phyloP scores from a whole-genome alignment of 2,329 filamentous ascomycete genomes.

The Sphaerulina musiva region DNA sequence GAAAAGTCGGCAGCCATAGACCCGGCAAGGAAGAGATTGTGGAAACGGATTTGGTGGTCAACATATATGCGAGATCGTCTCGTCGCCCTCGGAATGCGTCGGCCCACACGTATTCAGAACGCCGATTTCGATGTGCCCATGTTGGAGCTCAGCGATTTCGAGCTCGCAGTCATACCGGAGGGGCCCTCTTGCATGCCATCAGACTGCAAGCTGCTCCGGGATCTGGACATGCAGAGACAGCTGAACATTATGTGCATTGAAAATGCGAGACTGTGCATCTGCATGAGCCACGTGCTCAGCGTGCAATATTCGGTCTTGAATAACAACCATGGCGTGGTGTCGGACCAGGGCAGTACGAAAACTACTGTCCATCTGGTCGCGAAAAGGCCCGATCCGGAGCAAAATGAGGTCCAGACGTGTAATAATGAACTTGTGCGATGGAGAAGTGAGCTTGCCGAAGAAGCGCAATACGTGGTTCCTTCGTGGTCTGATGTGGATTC shows the following conservation, averaged over 20 bases:
- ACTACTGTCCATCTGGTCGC: conserved; percentile 84
- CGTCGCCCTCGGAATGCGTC: conserved; percentile 86
- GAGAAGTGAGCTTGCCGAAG: conserved; percentile 63
- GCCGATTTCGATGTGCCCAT: conserved; percentile 92
- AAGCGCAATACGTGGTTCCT: conserved; percentile 61
- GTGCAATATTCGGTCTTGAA: conserved; percentile 89
- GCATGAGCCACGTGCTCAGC: conserved; percentile 81
- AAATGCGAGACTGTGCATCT: conserved; percentile 82
- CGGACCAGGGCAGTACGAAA: conserved; percentile 61
- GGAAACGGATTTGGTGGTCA: conserved; percentile 98
- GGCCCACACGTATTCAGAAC: conserved; percentile 85
- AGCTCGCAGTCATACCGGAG: conserved; percentile 58
- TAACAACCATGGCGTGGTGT: conserved; percentile 65
- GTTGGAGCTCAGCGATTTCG: conserved; percentile 78
- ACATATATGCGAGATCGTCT: conserved; percentile 92
- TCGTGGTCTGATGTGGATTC: conserved; percentile 51
- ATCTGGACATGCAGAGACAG: conserved; percentile 66
- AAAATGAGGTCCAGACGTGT: conserved; percentile 69
- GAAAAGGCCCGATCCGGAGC: conserved; percentile 77
- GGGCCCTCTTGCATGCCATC: conserved; percentile 61
- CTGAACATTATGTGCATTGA: conserved; percentile 84
- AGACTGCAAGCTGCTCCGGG: conserved; percentile 64
- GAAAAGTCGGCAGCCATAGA: conserved; percentile 66
- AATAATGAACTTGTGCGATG: conserved; percentile 74
- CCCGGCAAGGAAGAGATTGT: conserved; percentile 66